Conservation (phyloP, 331 rosid genomes). For the Prunus yedoensis region DNA sequence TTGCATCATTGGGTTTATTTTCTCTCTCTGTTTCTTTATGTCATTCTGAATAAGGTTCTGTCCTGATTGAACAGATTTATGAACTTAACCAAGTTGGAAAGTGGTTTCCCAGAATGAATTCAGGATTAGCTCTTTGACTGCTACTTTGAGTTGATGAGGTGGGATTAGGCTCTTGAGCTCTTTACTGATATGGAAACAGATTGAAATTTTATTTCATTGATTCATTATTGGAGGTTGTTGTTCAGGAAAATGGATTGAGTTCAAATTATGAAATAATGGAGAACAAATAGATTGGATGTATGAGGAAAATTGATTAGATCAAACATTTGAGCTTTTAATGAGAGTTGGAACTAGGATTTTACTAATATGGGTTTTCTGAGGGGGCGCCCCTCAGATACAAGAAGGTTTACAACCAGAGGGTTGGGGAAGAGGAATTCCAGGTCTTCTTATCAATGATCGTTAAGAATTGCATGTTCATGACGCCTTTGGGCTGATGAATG, state of each 20-base stretch:
- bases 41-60: not conserved
- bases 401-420: not conserved
- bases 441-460: not conserved
- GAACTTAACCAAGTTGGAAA: not conserved
- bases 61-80: not conserved
- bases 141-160: not conserved
- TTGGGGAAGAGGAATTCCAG: not conserved
- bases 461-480: not conserved
- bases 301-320: not conserved
- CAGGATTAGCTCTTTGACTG: not conserved
- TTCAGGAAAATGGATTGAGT: not conserved
- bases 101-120: not conserved
- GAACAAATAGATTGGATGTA: not conserved
- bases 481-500: not conserved
- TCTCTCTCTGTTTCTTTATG: not conserved
- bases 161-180: not conserved
- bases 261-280: not conserved
- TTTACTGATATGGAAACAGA: not conserved
- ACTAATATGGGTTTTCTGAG: not conserved
- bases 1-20: not conserved
- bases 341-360: not conserved
- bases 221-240: not conserved
- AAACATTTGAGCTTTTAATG: not conserved
- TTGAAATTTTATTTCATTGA: not conserved
- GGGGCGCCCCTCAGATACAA: not conserved